These are phyloP conservation scores for Phlegmacium glaucopus DNA, from an alignment of 768 basidiomycete species.

Conservation along the genomic window DNA sequence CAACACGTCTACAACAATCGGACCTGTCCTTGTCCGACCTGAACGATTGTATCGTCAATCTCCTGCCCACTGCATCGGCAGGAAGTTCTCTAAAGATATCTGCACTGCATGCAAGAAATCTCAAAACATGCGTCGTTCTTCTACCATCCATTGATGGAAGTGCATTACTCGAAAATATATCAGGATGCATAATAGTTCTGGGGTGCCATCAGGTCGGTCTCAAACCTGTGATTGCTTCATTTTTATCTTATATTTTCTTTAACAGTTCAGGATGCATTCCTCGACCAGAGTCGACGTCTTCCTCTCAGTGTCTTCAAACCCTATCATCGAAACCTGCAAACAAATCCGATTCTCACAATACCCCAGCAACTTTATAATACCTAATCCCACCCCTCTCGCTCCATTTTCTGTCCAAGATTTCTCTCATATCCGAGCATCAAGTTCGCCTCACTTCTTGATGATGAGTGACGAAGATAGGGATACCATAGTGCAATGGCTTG, in stretches of 20 bases:
- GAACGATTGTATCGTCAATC: slow-evolving; percentile 66
- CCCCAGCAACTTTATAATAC: slow-evolving; percentile 35
- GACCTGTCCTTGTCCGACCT: slow-evolving; percentile 69
- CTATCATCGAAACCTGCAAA: slow-evolving; percentile 76
- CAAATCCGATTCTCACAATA: slow-evolving; percentile 63
- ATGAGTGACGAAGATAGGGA: slow-evolving; percentile 18
- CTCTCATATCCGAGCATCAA: slow-evolving; percentile 72
- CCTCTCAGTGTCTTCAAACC: slow-evolving; percentile 64
- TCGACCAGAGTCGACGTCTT: slow-evolving; percentile 64
- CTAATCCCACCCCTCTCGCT: slow-evolving; percentile 22
- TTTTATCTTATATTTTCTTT: neutral
- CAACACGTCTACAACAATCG: slow-evolving; percentile 31
- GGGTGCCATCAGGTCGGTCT: slow-evolving; percentile 76
- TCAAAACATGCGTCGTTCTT: slow-evolving; percentile 61
- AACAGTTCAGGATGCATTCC: slow-evolving; percentile 84
- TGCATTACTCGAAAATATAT: slow-evolving; percentile 64
- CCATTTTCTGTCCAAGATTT: slow-evolving; percentile 73
- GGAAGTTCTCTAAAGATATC: slow-evolving; percentile 32
- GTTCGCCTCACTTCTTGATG: slow-evolving; percentile 74
- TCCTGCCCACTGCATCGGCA: slow-evolving; percentile 31
- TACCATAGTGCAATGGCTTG: slow-evolving; percentile 5
- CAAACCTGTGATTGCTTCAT: neutral
- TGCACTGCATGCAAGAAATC: slow-evolving; percentile 61
- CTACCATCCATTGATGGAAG: slow-evolving; percentile 68
- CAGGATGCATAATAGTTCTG: slow-evolving; percentile 59